Percentiles rank a stretch among this genome's conserved stretches.
phyloP scores from a whole-genome alignment of 257 asterid genomes.

The Hygrophila difformis region DNA sequence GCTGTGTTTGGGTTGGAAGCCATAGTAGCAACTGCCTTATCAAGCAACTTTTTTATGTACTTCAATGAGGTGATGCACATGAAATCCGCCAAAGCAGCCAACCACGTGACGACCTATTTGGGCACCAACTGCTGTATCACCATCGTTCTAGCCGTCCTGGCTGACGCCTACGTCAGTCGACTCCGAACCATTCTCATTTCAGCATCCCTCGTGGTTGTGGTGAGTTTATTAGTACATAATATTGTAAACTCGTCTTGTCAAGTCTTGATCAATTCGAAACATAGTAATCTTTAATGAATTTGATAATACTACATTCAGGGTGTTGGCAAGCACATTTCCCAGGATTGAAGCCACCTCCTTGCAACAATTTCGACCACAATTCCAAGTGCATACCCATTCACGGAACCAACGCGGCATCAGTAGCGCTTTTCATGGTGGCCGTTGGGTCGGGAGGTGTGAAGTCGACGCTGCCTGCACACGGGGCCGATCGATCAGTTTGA shows the following conservation, averaged over 20 bases:
- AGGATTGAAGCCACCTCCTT: too few relatives aligned
- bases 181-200: slow-evolving; percentile 34
- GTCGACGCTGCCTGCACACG: too few relatives aligned
- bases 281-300: too few relatives aligned
- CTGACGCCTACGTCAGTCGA: slow-evolving; percentile 58
- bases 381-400: too few relatives aligned
- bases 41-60: slow-evolving; percentile 43
- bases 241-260: too few relatives aligned
- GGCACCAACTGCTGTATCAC: slow-evolving; percentile 53
- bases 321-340: neutral
- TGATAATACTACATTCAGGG: neutral
- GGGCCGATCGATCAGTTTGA: too few relatives aligned
- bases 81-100: slow-evolving; percentile 48
- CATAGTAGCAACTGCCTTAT: slow-evolving; percentile 40
- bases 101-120: slow-evolving; percentile 44
- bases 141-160: slow-evolving; percentile 44
- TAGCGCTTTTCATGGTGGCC: too few relatives aligned
- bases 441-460: too few relatives aligned
- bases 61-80: slow-evolving; percentile 51
- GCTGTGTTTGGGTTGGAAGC: slow-evolving; percentile 43
- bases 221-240: slow-evolving; percentile 2
- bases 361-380: too few relatives aligned
- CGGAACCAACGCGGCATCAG: too few relatives aligned
- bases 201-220: slow-evolving; percentile 41
- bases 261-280: too few relatives aligned